Base-by-base conservation (phyloP, 2,329 filamentous ascomycete genomes). In the Penicillium sp. region DNA sequence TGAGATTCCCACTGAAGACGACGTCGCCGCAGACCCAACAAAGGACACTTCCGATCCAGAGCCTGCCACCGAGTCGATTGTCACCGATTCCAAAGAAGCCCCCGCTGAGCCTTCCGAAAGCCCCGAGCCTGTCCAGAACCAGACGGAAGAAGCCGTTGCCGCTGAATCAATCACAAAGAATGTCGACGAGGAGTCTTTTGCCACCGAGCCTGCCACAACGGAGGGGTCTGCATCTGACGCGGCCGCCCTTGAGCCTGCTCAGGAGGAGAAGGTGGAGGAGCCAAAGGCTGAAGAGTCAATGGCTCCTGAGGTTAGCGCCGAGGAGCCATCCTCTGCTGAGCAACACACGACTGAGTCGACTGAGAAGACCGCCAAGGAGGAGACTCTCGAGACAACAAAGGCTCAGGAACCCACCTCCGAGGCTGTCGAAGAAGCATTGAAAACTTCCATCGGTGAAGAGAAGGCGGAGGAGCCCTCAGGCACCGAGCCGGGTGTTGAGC, bases 51-150 rank as follows among this genome's bases (percentile, higher is more conserved):
- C 41, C 3, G 35, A 35, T n/a, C 44, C 53, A 27, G 47, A 54
- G 43, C 24, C 48, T 11, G 9, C 43, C 5, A 39, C 39, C 18
- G 68, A 73, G 44, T 61, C 63, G 36, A 67, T 73, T 51, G 70
- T 66, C 40, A 61, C 35, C 8, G 46, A 48, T 8, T 28, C 34
- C n/a, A 39, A 46, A 32, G 8, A 8, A 11, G 29, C 11, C 29
- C 29, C 11, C 29, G 29, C 11, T 32, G 29, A 11, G 7, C 11
- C 29, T 11, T 32, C 29, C 11, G 3, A 32, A 11, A 32, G 29
- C 29, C 8, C 29, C 29, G 29, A 32, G 29, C 29, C 29, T 11
- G 29, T 32, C 5, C 8, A 32, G 29, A 3, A 8, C 11, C 8
- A 32, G 29, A 11, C 29, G 7, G 34, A 27, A 9, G 42, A 42